Evolutionary conservation across 257 asterid species (phyloP), one percentile per base, ranked within the genome.

Genomic region (Fraxinus quadrangulata): DNA sequence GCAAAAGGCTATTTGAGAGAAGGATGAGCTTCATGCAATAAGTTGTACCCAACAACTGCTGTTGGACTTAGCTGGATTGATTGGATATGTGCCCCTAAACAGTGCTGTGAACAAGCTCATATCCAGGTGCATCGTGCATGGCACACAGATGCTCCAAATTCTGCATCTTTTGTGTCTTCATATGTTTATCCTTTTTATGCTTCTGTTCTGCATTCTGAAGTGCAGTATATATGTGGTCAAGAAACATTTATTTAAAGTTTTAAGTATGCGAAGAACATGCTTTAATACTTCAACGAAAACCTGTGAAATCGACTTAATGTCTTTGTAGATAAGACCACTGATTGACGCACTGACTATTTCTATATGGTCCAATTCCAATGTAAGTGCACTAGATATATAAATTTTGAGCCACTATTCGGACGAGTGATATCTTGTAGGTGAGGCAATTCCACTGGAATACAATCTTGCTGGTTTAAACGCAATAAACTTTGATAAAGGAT

Each of bases 401-500:
- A 39, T 72, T 78, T 31, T 39, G 37, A 71, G 54, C 49, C n/a
- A 2, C 49, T 19, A 39, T 72, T 26, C n/a, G 42, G 10, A 71
- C 17, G 51, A 74, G 71, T 73, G 72, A 37, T 70, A 12, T 83
- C 9, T 65, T 17, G 76, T 71, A 94, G 97, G 98, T 8, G 98
- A 91, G 85, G 96, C 98, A 30, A 88, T 95, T 14, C 97, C 97
- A 1, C 89, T 95, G 0, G 99, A 92, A 84, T 95, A 91, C 87
- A 93, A 95, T 83, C 87, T 95, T 67, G 93, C 89, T 49, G 98
- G 91, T 71, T 80, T 95, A 73, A 93, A 89, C 71, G 98, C 96
- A 2, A 89, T 95, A 81, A 95, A 96, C 91, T 94, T 94, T 70
- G 92, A 94, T 76, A 94, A 94, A 81, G 99, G 99, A 71, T 95